Evolutionary conservation across 1,139 yeast genomes (phyloP), one percentile per base, ranked within the genome.

Genomic region (Hemisphaericaspora lyxosophila): DNA sequence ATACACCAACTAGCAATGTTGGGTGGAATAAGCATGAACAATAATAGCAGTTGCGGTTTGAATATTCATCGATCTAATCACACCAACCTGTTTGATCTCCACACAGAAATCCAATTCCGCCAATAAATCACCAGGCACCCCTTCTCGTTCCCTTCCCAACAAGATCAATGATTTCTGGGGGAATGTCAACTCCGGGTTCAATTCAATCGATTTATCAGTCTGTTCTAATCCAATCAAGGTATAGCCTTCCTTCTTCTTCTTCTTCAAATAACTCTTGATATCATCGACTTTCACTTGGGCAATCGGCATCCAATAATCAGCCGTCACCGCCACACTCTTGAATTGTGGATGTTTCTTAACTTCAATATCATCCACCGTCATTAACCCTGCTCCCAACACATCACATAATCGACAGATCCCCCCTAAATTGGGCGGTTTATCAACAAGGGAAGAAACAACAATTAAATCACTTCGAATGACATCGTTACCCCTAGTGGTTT

Each of bases 291-390:
- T 73, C 2, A 89, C 95, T 55, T 89, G 92, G n/a, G 66, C 56
- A 80, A 90, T 83, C 1, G 97, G 97, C 95, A 89, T 86, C 97
- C 97, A 90, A 43, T 75, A 71, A 49, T 90, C 97, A 1, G 97
- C 96, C 0, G 97, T 88, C 7, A 90, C 96, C 0, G 97, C 95
- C 20, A 92, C 97, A 43, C 70, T 80, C 53, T 80, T 85, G 66
- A 90, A 90, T 44, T 85, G 90, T 1, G 80, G 75, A 54, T 82
- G 76, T 11, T 73, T 65, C 41, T 76, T 76, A 4, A 85, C 83
- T 24, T 72, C 59, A 23, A 82, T 56, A 51, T 89, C 96, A 51
- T 86, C 75, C 34, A 90, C 67, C 0, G 96, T 85, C 58, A 90
- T 68, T 47, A 82, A 60, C 1, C 94, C 92, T 1, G 90, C 96